phyloP scores from a whole-genome alignment of 805 yeast species.

The Ogataea nitratoaversa region DNA sequence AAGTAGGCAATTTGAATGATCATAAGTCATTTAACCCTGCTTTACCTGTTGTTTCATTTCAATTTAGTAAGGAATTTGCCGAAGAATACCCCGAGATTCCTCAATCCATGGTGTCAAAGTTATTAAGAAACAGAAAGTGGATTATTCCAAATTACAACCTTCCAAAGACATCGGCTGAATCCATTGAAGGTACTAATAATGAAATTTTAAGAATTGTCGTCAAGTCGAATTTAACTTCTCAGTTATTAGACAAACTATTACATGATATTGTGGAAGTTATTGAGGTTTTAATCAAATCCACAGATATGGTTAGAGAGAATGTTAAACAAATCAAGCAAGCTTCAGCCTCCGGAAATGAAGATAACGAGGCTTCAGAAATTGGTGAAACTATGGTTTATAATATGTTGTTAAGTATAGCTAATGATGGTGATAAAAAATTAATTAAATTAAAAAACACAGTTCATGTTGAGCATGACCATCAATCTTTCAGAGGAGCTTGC shows the following conservation, averaged over 20 bases:
- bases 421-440: slow-evolving; percentile 46
- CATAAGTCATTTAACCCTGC: slow-evolving; percentile 63
- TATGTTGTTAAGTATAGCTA: slow-evolving; percentile 50
- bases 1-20: slow-evolving; percentile 11
- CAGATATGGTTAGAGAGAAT: slow-evolving; percentile 35
- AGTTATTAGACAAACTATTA: slow-evolving; percentile 60
- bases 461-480: slow-evolving; percentile 15
- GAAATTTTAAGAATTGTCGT: slow-evolving; percentile 87
- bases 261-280: slow-evolving; percentile 50
- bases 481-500: slow-evolving; percentile 30
- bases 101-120: slow-evolving; percentile 66
- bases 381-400: slow-evolving; percentile 38
- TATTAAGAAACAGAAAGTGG: slow-evolving; percentile 78
- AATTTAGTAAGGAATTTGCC: slow-evolving; percentile 55
- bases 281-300: slow-evolving; percentile 49
- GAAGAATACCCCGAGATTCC: slow-evolving; percentile 73
- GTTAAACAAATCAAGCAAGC: slow-evolving; percentile 12
- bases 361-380: slow-evolving; percentile 24
- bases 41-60: slow-evolving; percentile 86
- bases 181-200: slow-evolving; percentile 31
- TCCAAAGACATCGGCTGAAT: slow-evolving; percentile 49
- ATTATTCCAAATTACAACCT: slow-evolving; percentile 87
- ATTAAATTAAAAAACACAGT: slow-evolving; percentile 22
- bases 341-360: neutral
- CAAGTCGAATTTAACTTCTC: slow-evolving; percentile 60